These are phyloP conservation scores for Sarcodon aspratus DNA, from an alignment of 768 basidiomycete species.

Conservation along the genomic window DNA sequence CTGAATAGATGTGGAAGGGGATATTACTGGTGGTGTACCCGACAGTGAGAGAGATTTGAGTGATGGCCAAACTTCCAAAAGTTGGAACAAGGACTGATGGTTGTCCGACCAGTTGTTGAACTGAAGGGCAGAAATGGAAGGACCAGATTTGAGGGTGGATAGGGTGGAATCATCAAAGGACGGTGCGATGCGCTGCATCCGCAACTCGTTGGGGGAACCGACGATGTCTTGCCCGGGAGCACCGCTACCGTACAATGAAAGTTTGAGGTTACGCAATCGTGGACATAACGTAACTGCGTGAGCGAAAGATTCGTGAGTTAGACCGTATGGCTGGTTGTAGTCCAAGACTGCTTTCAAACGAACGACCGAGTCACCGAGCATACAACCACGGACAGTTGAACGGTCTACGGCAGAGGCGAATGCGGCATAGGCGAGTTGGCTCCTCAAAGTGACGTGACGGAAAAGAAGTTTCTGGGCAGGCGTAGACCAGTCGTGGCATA, in stretches of 20 bases:
- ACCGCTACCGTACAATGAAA: slow-evolving; percentile 49
- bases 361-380: slow-evolving; percentile 41
- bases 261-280: slow-evolving; percentile 40
- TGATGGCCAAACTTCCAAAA: slow-evolving; percentile 53
- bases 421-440: slow-evolving; percentile 38
- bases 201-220: slow-evolving; percentile 18
- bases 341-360: slow-evolving; percentile 49
- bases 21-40: neutral
- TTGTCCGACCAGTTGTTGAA: slow-evolving; percentile 70
- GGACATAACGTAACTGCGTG: slow-evolving; percentile 47
- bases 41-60: slow-evolving; percentile 40
- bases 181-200: slow-evolving; percentile 8
- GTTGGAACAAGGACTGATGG: slow-evolving; percentile 39
- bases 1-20: slow-evolving; percentile 36
- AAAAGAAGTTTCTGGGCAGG: slow-evolving; percentile 58
- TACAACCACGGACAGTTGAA: slow-evolving; percentile 32
- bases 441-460: slow-evolving; percentile 39
- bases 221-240: slow-evolving; percentile 39
- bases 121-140: slow-evolving; percentile 33
- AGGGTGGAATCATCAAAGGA: slow-evolving; percentile 28
- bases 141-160: slow-evolving; percentile 40
- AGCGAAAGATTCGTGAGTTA: slow-evolving; percentile 47
- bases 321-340: slow-evolving; percentile 50
- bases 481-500: slow-evolving; percentile 57
- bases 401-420: slow-evolving; percentile 42